Evolutionary conservation across 2,329 filamentous ascomycete genomes (phyloP), one percentile per base, ranked within the genome.

Genomic region (Aureobasidium melanogenum): DNA sequence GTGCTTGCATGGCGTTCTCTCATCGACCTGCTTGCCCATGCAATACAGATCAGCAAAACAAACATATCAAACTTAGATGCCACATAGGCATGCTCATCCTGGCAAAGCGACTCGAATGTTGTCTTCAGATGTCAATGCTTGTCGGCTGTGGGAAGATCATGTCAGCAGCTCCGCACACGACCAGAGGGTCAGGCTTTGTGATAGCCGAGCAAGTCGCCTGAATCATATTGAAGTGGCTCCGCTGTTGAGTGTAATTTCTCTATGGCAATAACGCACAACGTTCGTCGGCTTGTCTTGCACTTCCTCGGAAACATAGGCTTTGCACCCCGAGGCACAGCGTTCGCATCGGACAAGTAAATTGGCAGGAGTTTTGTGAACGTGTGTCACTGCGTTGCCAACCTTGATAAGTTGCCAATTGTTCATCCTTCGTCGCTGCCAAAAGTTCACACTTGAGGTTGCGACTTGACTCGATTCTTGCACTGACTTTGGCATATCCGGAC

Each of bases 341-440:
- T 38, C 41, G 39, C 54, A 41, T 57, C 32, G 19, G 14, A 17
- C 54, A 28, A 28, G 7, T 24, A 26, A 34, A 24, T 36, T 19
- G 54, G 12, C 19, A n/a, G 54, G 30, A 36, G 19, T 19, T 30
- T 57, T 22, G 30, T 57, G 41, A 57, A 28, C 19, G 41, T 26
- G 28, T 36, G 41, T 30, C 41, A 36, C 43, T 38, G 24, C 30
- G 56, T 59, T 59, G 30, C 43, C 56, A 59, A 50, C 56, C 56
- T 32, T 30, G 10, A 7, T 38, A n/a, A 59, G 15, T 41, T 50
- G 24, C 3, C 22, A 32, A 50, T 34, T 24, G 34, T 30, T 22
- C 24, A 41, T 59, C 46, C 46, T 50, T 32, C 46, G 24, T 50
- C 43, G 32, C 43, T 22, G 26, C 39, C 56, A 57, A 15, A 24